A percentile compares a stretch with the other conserved stretches of the same genome.
Evolutionary conservation across 345 rosid species (phyloP).

Genomic region (Acer yangbiense): DNA sequence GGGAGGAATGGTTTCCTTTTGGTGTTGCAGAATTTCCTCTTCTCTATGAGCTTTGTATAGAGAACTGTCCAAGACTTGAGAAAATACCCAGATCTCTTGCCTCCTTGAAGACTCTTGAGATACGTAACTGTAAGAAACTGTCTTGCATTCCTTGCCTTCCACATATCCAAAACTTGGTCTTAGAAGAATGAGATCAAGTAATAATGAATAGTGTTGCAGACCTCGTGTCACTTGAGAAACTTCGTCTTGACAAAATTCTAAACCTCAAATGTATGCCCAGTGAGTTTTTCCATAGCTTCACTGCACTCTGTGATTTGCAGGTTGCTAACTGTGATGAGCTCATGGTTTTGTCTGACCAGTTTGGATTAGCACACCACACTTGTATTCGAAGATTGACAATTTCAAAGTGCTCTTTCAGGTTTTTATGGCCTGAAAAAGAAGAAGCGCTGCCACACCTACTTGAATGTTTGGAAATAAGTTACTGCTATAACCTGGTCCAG

Average conservation of each 20-base stretch:
- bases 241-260: not conserved
- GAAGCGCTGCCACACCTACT: not conserved
- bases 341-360: not conserved
- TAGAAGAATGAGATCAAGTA: not conserved
- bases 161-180: not conserved
- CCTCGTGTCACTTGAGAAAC: not conserved
- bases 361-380: not conserved
- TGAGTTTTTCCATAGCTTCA: not conserved
- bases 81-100: not conserved
- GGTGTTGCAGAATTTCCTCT: not conserved
- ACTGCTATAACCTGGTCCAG: not conserved
- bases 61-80: not conserved
- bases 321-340: conserved; percentile 1
- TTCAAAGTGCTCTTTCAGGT: not conserved
- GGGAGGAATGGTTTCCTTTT: not conserved
- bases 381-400: not conserved
- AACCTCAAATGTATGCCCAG: not conserved
- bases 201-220: not conserved
- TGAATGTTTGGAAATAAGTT: not conserved
- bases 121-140: not conserved
- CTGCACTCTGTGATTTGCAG: not conserved
- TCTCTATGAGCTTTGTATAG: not conserved
- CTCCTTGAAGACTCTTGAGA: not conserved
- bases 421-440: not conserved
- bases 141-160: not conserved